Conservation (phyloP, 352 stramenopile genomes). For the Phytophthora lateralis region DNA sequence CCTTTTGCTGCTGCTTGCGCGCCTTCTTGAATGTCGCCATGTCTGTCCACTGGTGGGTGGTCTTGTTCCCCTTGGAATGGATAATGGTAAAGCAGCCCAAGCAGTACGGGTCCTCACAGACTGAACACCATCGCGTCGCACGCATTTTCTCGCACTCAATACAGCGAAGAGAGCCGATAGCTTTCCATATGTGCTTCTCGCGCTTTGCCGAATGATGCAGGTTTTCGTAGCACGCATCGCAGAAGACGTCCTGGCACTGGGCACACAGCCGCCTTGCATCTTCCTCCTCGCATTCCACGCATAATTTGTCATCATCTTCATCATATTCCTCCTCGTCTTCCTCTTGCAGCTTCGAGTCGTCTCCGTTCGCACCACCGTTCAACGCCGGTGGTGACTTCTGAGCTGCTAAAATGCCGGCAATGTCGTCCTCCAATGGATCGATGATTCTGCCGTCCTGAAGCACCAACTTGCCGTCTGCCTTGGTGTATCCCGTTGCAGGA, state of each 20-base stretch:
- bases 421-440: slow-evolving; percentile 45
- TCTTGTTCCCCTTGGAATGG: slow-evolving; percentile 83
- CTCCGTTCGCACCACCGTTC: slow-evolving; percentile 9
- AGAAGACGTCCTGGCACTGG: slow-evolving; percentile 84
- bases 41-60: slow-evolving; percentile 67
- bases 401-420: slow-evolving; percentile 33
- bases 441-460: slow-evolving; percentile 75
- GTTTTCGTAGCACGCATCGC: slow-evolving; percentile 75
- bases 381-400: slow-evolving; percentile 24
- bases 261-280: slow-evolving; percentile 67
- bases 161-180: slow-evolving; percentile 74
- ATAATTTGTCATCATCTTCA: slow-evolving; percentile 68
- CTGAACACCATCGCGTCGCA: slow-evolving; percentile 74
- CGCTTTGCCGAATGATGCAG: slow-evolving; percentile 76
- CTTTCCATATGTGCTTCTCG: slow-evolving; percentile 78
- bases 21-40: slow-evolving; percentile 67
- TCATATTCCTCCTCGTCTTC: slow-evolving; percentile 35
- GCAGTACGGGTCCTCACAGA: slow-evolving; percentile 82
- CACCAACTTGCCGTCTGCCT: slow-evolving; percentile 65
- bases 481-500: slow-evolving; percentile 72
- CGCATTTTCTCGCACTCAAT: slow-evolving; percentile 89
- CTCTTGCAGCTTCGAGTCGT: slow-evolving; percentile 11
- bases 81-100: slow-evolving; percentile 86
- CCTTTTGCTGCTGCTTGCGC: slow-evolving; percentile 41
- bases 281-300: slow-evolving; percentile 81